Conservation (phyloP, 768 basidiomycete species). For the Peribolospora kevripleyi region DNA sequence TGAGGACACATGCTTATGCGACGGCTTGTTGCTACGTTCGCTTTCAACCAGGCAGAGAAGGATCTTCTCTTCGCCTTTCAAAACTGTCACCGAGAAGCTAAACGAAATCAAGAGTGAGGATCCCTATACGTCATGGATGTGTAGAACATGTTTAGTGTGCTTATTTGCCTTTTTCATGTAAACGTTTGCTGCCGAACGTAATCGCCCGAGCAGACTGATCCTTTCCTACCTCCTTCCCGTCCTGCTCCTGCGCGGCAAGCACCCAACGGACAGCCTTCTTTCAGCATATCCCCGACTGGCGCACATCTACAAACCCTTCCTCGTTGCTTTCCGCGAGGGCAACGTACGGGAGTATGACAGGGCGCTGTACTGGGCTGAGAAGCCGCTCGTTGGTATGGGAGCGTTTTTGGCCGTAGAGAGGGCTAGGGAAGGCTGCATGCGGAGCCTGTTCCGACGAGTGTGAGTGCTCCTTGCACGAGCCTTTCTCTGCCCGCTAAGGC, state of each 20-base stretch:
- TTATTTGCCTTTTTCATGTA: not conserved
- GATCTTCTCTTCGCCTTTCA: slow-evolving; percentile 40
- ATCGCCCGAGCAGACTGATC: slow-evolving; percentile 39
- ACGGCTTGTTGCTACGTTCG: not conserved
- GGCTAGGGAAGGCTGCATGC: slow-evolving; percentile 61
- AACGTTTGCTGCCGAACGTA: not conserved
- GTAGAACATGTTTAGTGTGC: not conserved
- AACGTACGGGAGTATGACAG: slow-evolving; percentile 58
- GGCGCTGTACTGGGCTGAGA: slow-evolving; percentile 42
- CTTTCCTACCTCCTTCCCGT: slow-evolving; percentile 75
- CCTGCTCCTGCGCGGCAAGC: slow-evolving; percentile 60
- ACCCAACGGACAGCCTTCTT: slow-evolving; percentile 51
- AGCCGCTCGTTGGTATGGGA: slow-evolving; percentile 57
- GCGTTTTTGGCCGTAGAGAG: slow-evolving; percentile 68
- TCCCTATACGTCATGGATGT: not conserved
- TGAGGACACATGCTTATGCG: not conserved
- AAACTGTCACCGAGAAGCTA: slow-evolving; percentile 44
- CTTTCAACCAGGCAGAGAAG: not conserved
- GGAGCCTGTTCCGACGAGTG: slow-evolving; percentile 42
- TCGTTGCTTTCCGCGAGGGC: slow-evolving; percentile 48
- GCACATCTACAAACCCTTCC: slow-evolving; percentile 56
- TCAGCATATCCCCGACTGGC: slow-evolving; percentile 44
- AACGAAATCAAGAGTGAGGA: slow-evolving; percentile 58
- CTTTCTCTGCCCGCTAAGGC: not conserved
- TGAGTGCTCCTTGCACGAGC: slow-evolving; percentile 13